These are phyloP conservation scores for Rhodotorula babjevae DNA, from an alignment of 768 basidiomycete genomes.

Conservation along the genomic window DNA sequence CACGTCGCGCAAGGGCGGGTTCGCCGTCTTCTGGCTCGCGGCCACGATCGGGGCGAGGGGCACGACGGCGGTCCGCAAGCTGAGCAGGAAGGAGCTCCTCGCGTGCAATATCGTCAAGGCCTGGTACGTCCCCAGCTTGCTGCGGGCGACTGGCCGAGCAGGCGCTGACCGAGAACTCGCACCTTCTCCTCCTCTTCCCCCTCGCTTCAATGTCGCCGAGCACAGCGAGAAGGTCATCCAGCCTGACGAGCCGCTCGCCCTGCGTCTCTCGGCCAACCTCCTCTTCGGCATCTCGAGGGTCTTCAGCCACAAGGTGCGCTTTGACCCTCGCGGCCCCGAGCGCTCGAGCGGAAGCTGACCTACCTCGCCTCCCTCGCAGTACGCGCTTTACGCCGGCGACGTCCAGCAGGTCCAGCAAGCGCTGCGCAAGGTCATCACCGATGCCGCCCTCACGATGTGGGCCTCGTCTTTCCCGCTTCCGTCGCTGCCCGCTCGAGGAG, in stretches of 20 bases:
- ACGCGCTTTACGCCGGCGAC: conserved; percentile 19
- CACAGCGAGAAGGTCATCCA: conserved; percentile 24
- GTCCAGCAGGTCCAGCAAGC: conserved; percentile 25
- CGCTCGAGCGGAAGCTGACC: neutral
- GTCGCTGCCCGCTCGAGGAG: neutral
- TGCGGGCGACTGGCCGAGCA: too few species aligned
- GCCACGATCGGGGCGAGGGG: conserved; percentile 26
- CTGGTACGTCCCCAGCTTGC: conserved; percentile 30
- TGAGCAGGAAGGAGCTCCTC: conserved; percentile 28
- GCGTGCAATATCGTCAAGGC: conserved; percentile 24
- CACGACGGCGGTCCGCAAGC: conserved; percentile 7
- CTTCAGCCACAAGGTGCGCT: conserved; percentile 32
- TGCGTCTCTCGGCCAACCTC: conserved; percentile 28
- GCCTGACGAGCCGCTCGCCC: conserved; percentile 34
- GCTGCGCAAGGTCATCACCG: conserved; percentile 26
- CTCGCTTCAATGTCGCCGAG: neutral
- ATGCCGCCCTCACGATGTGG: neutral
- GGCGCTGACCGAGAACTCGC: too few species aligned
- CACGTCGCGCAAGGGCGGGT: conserved; percentile 30
- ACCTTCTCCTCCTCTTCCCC: neutral
- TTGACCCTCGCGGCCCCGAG: too few species aligned
- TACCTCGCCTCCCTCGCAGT: conserved; percentile 8
- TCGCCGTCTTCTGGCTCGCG: conserved; percentile 36
- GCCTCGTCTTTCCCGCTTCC: neutral
- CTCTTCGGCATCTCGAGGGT: conserved; percentile 32